phyloP scores from a whole-genome alignment of 768 basidiomycete species.

The Paxillus rubicundulus region DNA sequence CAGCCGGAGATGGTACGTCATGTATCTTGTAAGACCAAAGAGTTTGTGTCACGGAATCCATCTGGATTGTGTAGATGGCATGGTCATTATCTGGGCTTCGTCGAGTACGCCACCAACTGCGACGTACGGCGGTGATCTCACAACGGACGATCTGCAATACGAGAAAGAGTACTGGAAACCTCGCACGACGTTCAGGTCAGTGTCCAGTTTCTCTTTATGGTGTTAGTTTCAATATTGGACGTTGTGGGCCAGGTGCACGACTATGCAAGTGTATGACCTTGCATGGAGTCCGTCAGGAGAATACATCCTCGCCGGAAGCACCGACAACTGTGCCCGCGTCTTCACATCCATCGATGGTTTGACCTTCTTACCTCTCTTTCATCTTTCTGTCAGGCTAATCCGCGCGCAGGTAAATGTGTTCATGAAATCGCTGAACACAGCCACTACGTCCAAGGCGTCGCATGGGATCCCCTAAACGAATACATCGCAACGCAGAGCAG shows the following conservation, averaged over 20 bases:
- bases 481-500: slow-evolving; percentile 97
- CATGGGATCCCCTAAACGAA: slow-evolving; percentile 97
- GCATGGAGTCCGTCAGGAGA: slow-evolving; percentile 97
- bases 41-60: slow-evolving; percentile 1
- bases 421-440: slow-evolving; percentile 90
- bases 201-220: neutral
- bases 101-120: slow-evolving; percentile 66
- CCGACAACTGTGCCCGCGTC: slow-evolving; percentile 90
- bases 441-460: slow-evolving; percentile 97
- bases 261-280: slow-evolving; percentile 96
- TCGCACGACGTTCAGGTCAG: slow-evolving; percentile 77
- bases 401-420: slow-evolving; percentile 69
- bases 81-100: slow-evolving; percentile 95
- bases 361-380: slow-evolving; percentile 15
- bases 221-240: neutral
- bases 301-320: slow-evolving; percentile 93
- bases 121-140: slow-evolving; percentile 81
- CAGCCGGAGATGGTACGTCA: slow-evolving; percentile 90
- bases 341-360: slow-evolving; percentile 73
- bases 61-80: slow-evolving; percentile 64
- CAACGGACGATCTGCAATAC: slow-evolving; percentile 73
- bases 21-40: slow-evolving; percentile 2
- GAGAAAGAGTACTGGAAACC: slow-evolving; percentile 98
- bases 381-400: neutral
- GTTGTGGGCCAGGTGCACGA: slow-evolving; percentile 64